These are phyloP conservation scores for Dothiorella sarmentorum DNA, from an alignment of 2,329 filamentous ascomycete genomes.

Conservation along the genomic window DNA sequence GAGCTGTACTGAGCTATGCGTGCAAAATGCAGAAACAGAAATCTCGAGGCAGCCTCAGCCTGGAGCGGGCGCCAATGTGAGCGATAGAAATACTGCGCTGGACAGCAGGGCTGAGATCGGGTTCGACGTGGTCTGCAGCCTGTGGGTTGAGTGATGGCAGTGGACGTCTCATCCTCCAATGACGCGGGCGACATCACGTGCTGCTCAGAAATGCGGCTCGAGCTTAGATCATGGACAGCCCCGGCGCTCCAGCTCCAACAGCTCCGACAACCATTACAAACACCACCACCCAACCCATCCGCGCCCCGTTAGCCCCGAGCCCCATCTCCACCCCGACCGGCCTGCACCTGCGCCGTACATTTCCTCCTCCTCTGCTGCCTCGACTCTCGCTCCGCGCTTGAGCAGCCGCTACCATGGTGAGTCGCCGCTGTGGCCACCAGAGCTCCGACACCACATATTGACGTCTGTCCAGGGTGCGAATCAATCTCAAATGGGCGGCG, in stretches of 20 bases:
- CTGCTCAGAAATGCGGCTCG: background rate
- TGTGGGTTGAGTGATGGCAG: constrained; percentile 7
- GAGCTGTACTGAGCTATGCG: background rate
- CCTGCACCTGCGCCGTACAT: constrained; percentile 19
- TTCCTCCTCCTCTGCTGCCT: constrained; percentile 3
- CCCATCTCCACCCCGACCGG: constrained; percentile 24
- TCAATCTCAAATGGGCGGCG: constrained; percentile 80
- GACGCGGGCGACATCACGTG: constrained; percentile 6
- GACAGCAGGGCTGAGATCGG: background rate
- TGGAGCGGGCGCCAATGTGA: background rate
- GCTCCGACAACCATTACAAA: constrained; percentile 22
- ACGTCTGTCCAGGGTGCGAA: constrained; percentile 64
- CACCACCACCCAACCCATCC: constrained; percentile 32
- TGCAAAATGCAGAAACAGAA: background rate
- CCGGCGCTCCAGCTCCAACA: constrained; percentile 9
- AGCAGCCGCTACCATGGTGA: constrained; percentile 14
- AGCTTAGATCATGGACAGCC: background rate
- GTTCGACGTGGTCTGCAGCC: constrained; percentile 15
- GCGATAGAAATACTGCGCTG: constrained; percentile 3
- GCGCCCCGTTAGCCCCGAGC: background rate
- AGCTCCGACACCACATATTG: constrained; percentile 35
- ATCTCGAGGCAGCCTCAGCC: background rate
- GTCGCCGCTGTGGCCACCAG: constrained; percentile 8
- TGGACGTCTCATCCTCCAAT: constrained; percentile 1
- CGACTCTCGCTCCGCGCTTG: background rate